These are phyloP conservation scores for Nicotiana attenuata DNA, from an alignment of 257 asterid species.

Conservation along the genomic window DNA sequence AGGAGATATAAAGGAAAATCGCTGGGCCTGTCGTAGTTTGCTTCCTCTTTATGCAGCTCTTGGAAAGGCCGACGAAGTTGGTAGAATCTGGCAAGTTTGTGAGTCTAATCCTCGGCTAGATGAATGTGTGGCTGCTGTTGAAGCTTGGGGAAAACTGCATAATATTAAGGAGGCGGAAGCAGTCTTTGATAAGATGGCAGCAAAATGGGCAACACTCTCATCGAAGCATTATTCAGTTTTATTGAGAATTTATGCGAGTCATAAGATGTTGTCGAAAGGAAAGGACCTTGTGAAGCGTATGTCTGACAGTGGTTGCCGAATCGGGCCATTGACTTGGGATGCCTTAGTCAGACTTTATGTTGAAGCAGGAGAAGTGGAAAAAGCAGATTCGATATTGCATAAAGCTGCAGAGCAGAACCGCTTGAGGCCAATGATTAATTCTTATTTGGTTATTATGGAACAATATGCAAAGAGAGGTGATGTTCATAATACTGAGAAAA, in stretches of 20 bases:
- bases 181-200: conserved; percentile 38
- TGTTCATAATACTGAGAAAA: conserved; percentile 61
- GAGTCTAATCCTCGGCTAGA: conserved; percentile 35
- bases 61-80: conserved; percentile 55
- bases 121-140: conserved; percentile 52
- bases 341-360: conserved; percentile 63
- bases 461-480: conserved; percentile 57
- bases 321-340: conserved; percentile 66
- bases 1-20: conserved; percentile 31
- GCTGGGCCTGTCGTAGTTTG: conserved; percentile 33
- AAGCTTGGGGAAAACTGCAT: conserved; percentile 68
- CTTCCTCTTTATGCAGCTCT: conserved; percentile 72
- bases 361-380: conserved; percentile 63
- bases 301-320: conserved; percentile 41
- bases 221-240: conserved; percentile 36
- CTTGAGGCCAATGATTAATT: conserved; percentile 36
- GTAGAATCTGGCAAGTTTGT: conserved; percentile 60
- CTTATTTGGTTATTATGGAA: conserved; percentile 46
- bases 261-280: conserved; percentile 56
- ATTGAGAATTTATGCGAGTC: conserved; percentile 50
- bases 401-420: conserved; percentile 40
- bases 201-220: conserved; percentile 23
- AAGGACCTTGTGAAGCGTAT: conserved; percentile 68
- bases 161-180: conserved; percentile 63
- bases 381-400: conserved; percentile 48